phyloP scores from a whole-genome alignment of 768 basidiomycete genomes.

The Mycena haematopus region DNA sequence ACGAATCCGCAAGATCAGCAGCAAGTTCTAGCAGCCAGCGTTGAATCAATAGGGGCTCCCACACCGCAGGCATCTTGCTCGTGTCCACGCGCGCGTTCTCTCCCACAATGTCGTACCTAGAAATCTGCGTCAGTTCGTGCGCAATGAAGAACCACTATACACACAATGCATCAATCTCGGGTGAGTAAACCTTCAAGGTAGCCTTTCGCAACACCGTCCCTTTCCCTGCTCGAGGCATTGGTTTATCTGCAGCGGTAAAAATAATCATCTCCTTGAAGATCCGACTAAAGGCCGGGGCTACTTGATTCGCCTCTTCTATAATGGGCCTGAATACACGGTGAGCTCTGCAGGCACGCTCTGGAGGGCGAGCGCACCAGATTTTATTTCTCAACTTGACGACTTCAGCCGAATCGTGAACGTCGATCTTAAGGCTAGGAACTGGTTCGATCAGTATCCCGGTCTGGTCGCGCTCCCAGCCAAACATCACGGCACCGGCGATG shows the following conservation, averaged over 20 bases:
- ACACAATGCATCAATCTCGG: constrained; percentile 49
- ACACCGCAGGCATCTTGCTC: constrained; percentile 27
- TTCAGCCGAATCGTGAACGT: constrained; percentile 36
- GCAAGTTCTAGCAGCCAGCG: constrained; percentile 37
- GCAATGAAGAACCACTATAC: not conserved
- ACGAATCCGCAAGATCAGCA: constrained; percentile 21
- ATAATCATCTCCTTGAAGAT: constrained; percentile 61
- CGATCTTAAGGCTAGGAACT: constrained; percentile 33
- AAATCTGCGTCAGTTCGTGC: not conserved
- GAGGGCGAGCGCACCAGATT: constrained; percentile 37
- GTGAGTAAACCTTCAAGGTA: constrained; percentile 44
- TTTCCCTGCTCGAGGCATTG: constrained; percentile 51
- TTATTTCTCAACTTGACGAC: constrained; percentile 40
- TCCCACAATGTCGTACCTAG: constrained; percentile 38
- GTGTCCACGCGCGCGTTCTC: not conserved
- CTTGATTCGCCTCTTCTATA: constrained; percentile 50
- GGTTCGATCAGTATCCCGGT: constrained; percentile 42
- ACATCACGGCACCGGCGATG: constrained; percentile 45
- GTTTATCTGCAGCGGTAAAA: constrained; percentile 46
- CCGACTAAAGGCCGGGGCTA: constrained; percentile 46
- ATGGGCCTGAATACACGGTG: constrained; percentile 34
- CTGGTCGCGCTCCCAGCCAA: constrained; percentile 44
- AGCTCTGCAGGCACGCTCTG: not conserved
- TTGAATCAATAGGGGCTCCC: constrained; percentile 29
- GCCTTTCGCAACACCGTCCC: constrained; percentile 52